Conservation (phyloP, 495 filamentous ascomycete species). For the Penicillium coprophilum region DNA sequence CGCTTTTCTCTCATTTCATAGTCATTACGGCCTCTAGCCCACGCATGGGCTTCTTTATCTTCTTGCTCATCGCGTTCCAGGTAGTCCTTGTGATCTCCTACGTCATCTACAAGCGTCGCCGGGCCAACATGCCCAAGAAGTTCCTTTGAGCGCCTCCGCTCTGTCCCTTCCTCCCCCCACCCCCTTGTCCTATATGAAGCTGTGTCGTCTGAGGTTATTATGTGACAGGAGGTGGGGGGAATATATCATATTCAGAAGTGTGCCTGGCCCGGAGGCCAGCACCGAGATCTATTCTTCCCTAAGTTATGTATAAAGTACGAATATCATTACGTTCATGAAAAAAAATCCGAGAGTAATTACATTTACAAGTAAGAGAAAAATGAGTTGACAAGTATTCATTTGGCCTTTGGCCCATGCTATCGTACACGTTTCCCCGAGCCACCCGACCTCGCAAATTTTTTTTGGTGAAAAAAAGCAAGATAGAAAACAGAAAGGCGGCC, state of each 20-base stretch:
- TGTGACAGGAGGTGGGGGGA: background rate
- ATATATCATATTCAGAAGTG: background rate
- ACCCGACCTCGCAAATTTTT: slow-evolving; percentile 3
- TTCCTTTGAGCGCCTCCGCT: slow-evolving; percentile 62
- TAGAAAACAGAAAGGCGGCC: slow-evolving; percentile 2
- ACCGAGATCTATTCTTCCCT: slow-evolving; percentile 10
- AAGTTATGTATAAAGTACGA: slow-evolving; percentile 29
- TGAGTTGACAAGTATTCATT: slow-evolving; percentile 18
- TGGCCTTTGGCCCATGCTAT: slow-evolving; percentile 21
- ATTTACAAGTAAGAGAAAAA: slow-evolving; percentile 1
- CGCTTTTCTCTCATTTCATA: slow-evolving; percentile 29
- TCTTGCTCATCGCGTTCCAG: slow-evolving; percentile 76
- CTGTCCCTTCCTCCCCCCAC: background rate
- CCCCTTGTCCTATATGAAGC: background rate
- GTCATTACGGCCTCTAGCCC: slow-evolving; percentile 61
- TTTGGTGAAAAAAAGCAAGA: slow-evolving; percentile 13
- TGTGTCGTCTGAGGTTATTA: background rate
- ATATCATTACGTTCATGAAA: slow-evolving; percentile 10
- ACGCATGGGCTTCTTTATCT: slow-evolving; percentile 70
- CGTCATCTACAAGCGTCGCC: slow-evolving; percentile 77
- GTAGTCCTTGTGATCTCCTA: slow-evolving; percentile 66
- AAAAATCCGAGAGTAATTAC: background rate
- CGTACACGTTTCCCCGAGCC: slow-evolving; percentile 19
- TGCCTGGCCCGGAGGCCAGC: slow-evolving; percentile 1
- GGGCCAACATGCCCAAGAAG: slow-evolving; percentile 80